These are phyloP conservation scores for Arachis hypogaea DNA, from an alignment of 306 rosid genomes.

Conservation along the genomic window DNA sequence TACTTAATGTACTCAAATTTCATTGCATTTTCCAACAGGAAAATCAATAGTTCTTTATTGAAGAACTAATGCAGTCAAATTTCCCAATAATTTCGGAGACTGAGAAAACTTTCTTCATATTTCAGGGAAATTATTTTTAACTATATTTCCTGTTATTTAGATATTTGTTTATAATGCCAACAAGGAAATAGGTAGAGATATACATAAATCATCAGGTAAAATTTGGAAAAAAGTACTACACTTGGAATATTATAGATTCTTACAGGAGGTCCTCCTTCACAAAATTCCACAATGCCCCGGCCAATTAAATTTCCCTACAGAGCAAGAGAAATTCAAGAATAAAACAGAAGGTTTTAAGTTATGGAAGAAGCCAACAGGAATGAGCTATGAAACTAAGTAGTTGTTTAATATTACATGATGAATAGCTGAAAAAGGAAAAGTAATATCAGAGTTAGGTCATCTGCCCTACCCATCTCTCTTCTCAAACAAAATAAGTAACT, in stretches of 20 bases:
- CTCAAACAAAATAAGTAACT: slow-evolving; percentile 17
- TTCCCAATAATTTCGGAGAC: slow-evolving; percentile 1
- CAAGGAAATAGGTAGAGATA: slow-evolving; percentile 2
- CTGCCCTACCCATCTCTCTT: neutral
- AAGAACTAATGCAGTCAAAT: neutral
- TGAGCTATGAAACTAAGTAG: neutral
- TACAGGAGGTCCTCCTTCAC: slow-evolving; percentile 81
- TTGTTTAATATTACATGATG: slow-evolving; percentile 1
- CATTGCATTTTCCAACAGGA: neutral
- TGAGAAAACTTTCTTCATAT: slow-evolving; percentile 13
- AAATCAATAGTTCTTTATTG: neutral
- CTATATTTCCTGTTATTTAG: neutral
- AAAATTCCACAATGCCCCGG: slow-evolving; percentile 81
- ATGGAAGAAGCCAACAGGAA: slow-evolving; percentile 11
- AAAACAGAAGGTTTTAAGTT: slow-evolving; percentile 15
- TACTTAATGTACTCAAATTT: slow-evolving; percentile 1
- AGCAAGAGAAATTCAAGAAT: slow-evolving; percentile 25
- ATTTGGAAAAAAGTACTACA: neutral
- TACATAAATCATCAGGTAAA: slow-evolving; percentile 23
- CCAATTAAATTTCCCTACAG: slow-evolving; percentile 85
- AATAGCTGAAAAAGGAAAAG: slow-evolving; percentile 1
- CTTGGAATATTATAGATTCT: slow-evolving; percentile 38
- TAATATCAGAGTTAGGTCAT: slow-evolving; percentile 15
- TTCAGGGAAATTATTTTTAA: slow-evolving; percentile 7
- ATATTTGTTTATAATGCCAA: neutral